Conservation (phyloP, 768 basidiomycete species). For the Termitomyces sp. region DNA sequence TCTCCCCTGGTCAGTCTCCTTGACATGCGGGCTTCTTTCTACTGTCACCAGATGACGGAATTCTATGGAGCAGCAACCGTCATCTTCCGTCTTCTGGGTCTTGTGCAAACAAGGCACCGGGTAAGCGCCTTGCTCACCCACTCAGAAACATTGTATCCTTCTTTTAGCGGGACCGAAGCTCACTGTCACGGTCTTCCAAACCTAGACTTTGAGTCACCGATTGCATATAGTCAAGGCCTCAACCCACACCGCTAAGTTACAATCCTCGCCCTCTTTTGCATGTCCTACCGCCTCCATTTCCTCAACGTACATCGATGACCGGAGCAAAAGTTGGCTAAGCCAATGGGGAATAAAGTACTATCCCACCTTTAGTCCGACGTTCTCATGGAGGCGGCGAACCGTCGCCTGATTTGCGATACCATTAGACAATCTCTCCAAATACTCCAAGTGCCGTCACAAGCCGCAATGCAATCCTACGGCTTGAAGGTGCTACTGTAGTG, state of each 20-base stretch:
- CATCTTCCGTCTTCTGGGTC: not conserved
- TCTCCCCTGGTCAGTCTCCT: not conserved
- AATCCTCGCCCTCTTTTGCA: not conserved
- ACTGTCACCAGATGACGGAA: constrained; percentile 5
- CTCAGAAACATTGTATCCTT: not conserved
- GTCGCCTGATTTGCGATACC: constrained; percentile 2
- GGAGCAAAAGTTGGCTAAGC: constrained; percentile 4
- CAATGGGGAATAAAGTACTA: constrained; percentile 10
- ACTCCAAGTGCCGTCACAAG: not conserved
- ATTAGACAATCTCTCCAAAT: not conserved
- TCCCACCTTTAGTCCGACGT: not conserved
- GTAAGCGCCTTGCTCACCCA: not conserved
- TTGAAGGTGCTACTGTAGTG: not conserved
- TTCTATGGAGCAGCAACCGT: not conserved
- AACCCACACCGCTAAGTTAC: not conserved
- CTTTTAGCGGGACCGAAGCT: constrained; percentile 2
- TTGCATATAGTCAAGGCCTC: not conserved
- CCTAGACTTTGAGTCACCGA: not conserved
- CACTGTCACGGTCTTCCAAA: constrained; percentile 2
- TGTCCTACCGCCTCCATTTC: not conserved
- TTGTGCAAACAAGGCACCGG: constrained; percentile 3
- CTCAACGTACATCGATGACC: not conserved
- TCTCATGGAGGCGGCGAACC: constrained; percentile 6
- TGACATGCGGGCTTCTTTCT: constrained; percentile 3
- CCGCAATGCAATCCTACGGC: not conserved